Percentiles rank a stretch among this genome's conserved stretches.
phyloP scores from a whole-genome alignment of 306 rosid species.

The Castanea sativa region DNA sequence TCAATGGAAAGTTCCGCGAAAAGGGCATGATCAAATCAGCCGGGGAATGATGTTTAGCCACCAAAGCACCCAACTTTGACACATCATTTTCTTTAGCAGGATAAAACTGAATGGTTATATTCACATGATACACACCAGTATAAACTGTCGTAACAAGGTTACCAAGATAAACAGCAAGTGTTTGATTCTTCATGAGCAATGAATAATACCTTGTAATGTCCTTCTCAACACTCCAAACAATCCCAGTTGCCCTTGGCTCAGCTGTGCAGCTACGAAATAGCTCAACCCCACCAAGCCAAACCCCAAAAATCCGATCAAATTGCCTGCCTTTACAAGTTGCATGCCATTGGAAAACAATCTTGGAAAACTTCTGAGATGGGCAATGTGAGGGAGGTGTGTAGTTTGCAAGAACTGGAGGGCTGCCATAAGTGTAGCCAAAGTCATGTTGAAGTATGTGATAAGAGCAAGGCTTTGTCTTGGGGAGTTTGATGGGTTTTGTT shows the following conservation, averaged over 20 bases:
- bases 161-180: slow-evolving; percentile 72
- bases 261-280: slow-evolving; percentile 89
- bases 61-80: slow-evolving; percentile 17
- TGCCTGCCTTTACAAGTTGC: slow-evolving; percentile 81
- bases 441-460: slow-evolving; percentile 62
- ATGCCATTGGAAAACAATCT: slow-evolving; percentile 73
- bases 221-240: slow-evolving; percentile 79
- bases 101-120: slow-evolving; percentile 58
- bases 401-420: slow-evolving; percentile 59
- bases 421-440: slow-evolving; percentile 68
- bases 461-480: slow-evolving; percentile 63
- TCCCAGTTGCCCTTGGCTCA: slow-evolving; percentile 71
- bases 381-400: slow-evolving; percentile 71
- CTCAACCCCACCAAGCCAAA: slow-evolving; percentile 93
- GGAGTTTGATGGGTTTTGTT: slow-evolving; percentile 66
- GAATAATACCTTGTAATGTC: slow-evolving; percentile 85
- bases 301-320: slow-evolving; percentile 86
- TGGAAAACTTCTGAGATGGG: slow-evolving; percentile 43
- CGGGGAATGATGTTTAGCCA: slow-evolving; percentile 31
- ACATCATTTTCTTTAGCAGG: slow-evolving; percentile 34
- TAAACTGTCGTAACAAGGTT: slow-evolving; percentile 56
- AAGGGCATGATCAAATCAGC: slow-evolving; percentile 86
- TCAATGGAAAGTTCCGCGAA: slow-evolving; percentile 58
- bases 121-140: slow-evolving; percentile 86
- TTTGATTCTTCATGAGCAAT: slow-evolving; percentile 50